phyloP scores from a whole-genome alignment of 2,329 filamentous ascomycete genomes.

The Ascochyta koolunga region DNA sequence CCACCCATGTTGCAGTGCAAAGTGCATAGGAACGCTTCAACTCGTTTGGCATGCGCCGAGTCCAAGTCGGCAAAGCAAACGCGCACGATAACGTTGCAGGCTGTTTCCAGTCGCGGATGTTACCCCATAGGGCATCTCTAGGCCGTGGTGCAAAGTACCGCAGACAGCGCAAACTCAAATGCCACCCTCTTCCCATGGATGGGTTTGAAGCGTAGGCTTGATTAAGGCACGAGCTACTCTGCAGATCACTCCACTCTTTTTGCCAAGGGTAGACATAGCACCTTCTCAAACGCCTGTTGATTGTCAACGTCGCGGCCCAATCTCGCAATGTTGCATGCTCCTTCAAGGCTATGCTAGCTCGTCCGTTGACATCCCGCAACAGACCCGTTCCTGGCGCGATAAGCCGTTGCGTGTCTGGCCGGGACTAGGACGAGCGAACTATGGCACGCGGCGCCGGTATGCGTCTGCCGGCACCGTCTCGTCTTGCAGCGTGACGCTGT shows the following conservation, averaged over 20 bases:
- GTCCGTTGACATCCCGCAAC: background rate
- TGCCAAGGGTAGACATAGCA: background rate
- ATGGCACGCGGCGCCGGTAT: conserved; percentile 5
- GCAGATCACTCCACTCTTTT: background rate
- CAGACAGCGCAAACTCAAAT: conserved; percentile 1
- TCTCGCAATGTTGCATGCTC: background rate
- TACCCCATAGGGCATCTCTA: background rate
- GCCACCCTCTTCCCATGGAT: background rate
- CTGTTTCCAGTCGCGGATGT: background rate
- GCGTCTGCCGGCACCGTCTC: background rate
- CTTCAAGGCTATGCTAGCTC: background rate
- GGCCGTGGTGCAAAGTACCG: background rate
- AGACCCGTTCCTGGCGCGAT: conserved; percentile 11
- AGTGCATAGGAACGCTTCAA: background rate
- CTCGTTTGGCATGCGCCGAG: background rate
- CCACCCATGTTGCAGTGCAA: background rate
- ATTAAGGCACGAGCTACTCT: background rate
- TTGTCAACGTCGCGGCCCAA: conserved; percentile 4
- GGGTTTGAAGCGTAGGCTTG: background rate
- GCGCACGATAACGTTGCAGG: background rate
- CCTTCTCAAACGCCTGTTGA: background rate
- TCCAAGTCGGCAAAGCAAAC: background rate
- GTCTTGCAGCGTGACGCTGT: background rate
- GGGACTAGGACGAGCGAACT: conserved; percentile 3
- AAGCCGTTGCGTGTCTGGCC: conserved; percentile 11